These are phyloP conservation scores for Helichrysum umbraculigerum DNA, from an alignment of 129 eudicot species.

Conservation along the genomic window DNA sequence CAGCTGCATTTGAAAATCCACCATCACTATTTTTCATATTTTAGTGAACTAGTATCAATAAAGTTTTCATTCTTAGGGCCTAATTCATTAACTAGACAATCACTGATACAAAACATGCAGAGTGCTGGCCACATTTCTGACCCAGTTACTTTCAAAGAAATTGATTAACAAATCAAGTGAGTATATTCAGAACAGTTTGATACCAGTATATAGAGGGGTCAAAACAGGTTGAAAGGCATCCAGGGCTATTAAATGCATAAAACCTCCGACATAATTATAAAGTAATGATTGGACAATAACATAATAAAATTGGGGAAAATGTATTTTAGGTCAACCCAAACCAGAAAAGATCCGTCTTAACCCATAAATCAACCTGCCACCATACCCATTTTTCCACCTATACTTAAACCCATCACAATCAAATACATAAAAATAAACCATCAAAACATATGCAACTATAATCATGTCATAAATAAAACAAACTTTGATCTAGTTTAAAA, in stretches of 20 bases:
- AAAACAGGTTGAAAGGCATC: background rate
- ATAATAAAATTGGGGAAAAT: too few species aligned
- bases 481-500: background rate
- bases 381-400: background rate
- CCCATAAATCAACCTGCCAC: background rate
- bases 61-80: background rate
- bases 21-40: constrained; percentile 13
- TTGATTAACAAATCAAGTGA: background rate
- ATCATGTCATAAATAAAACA: background rate
- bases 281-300: too few species aligned
- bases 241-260: background rate
- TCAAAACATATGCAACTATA: background rate
- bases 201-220: background rate
- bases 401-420: background rate
- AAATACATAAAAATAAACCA: background rate
- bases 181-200: background rate
- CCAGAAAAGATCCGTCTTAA: background rate
- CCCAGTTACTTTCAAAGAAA: background rate
- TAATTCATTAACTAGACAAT: background rate
- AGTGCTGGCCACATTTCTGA: background rate
- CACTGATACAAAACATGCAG: background rate
- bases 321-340: background rate
- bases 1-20: constrained; percentile 35
- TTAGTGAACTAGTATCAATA: background rate
- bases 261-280: background rate